These are phyloP conservation scores for Ogataea angusta DNA, from an alignment of 805 yeast species.

Conservation along the genomic window DNA sequence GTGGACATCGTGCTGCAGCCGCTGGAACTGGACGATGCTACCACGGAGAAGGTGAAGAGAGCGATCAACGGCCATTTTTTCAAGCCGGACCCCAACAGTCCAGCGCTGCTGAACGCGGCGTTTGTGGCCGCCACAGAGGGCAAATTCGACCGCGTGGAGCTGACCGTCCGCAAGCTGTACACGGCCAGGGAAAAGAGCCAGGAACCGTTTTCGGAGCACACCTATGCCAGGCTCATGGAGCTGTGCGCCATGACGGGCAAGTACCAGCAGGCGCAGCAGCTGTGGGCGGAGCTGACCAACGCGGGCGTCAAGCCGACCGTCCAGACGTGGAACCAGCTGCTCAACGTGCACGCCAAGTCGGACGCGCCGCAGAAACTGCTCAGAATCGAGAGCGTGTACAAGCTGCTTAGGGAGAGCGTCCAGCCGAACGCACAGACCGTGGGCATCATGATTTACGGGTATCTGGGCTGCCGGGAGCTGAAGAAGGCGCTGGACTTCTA, in stretches of 20 bases:
- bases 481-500: constrained; percentile 42
- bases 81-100: constrained; percentile 23
- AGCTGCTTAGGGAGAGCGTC: constrained; percentile 28
- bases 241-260: constrained; percentile 38
- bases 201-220: constrained; percentile 37
- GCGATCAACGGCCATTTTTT: background rate
- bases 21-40: background rate
- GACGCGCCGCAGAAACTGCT: constrained; percentile 29
- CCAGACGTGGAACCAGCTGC: constrained; percentile 57
- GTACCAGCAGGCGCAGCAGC: constrained; percentile 37
- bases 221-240: constrained; percentile 44
- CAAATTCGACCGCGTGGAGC: constrained; percentile 16
- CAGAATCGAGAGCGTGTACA: constrained; percentile 38
- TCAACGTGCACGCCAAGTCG: constrained; percentile 34
- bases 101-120: constrained; percentile 12
- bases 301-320: constrained; percentile 29
- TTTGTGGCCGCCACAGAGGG: constrained; percentile 17
- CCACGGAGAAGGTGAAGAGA: background rate
- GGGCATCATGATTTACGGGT: constrained; percentile 46
- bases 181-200: constrained; percentile 27
- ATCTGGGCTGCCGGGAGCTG: constrained; percentile 38
- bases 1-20: background rate
- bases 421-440: constrained; percentile 48
- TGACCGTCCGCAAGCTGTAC: constrained; percentile 17
- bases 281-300: constrained; percentile 49